These are phyloP conservation scores for Cyclospora cayetanensis DNA, from an alignment of 169 alveolate species.

Conservation along the genomic window DNA sequence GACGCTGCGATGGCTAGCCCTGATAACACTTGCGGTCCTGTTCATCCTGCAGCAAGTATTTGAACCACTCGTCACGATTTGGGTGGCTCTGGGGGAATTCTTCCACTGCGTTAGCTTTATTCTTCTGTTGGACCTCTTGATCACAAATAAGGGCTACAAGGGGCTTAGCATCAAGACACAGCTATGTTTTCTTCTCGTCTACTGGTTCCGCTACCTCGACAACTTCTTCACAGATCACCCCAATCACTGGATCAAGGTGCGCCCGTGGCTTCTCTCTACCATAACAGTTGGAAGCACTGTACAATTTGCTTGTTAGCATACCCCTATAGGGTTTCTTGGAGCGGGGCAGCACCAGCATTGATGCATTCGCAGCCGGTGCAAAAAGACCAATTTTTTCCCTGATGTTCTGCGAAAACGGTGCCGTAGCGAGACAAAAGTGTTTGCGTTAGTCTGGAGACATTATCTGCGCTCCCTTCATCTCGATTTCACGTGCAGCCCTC, in stretches of 20 bases:
- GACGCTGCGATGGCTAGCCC: constrained; percentile 6
- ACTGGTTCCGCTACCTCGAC: constrained; percentile 64
- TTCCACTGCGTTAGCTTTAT: constrained; percentile 44
- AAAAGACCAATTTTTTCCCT: too few relatives aligned
- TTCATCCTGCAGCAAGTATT: constrained; percentile 42
- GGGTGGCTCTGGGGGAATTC: constrained; percentile 56
- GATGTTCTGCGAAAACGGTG: too few relatives aligned
- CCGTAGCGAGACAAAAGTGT: too few relatives aligned
- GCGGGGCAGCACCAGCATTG: too few relatives aligned
- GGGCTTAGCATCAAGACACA: constrained; percentile 54
- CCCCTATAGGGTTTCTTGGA: too few relatives aligned
- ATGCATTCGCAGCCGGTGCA: too few relatives aligned
- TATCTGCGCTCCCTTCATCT: too few relatives aligned
- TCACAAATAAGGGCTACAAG: constrained; percentile 18
- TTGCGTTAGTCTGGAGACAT: too few relatives aligned
- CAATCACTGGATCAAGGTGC: constrained; percentile 47
- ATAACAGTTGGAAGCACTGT: too few relatives aligned
- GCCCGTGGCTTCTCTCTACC: neutral
- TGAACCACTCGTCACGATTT: constrained; percentile 50
- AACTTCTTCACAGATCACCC: constrained; percentile 15
- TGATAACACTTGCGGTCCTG: constrained; percentile 28
- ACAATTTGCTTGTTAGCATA: too few relatives aligned
- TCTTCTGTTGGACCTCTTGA: constrained; percentile 20
- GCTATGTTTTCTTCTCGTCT: constrained; percentile 23
- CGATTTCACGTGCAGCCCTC: too few relatives aligned